Conservation (phyloP, 352 stramenopile species). For the Aphanomyces invadans region DNA sequence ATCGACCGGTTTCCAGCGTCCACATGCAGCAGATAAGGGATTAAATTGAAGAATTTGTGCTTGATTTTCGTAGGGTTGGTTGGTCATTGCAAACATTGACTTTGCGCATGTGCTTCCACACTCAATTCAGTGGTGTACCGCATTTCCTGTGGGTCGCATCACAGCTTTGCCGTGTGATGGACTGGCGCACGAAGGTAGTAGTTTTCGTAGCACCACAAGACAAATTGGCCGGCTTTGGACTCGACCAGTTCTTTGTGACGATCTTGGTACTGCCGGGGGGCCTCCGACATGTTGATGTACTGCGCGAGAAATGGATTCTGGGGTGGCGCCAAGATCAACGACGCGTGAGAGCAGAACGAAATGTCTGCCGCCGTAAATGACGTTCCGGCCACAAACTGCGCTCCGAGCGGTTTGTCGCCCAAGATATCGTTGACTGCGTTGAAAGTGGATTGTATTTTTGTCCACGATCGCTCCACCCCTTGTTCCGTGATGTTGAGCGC, state of each 20-base stretch:
- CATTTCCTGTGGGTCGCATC: no score
- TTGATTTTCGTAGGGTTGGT: no score
- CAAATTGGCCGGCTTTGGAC: conserved; percentile 40
- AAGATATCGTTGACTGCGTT: conserved; percentile 9
- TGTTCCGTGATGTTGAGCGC: conserved; percentile 35
- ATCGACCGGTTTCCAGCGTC: no score
- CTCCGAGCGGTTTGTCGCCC: conserved; percentile 35
- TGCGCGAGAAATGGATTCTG: conserved; percentile 36
- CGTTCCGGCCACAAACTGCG: conserved; percentile 33
- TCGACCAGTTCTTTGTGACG: conserved; percentile 30
- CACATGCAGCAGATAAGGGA: no score
- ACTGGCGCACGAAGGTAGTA: conserved; percentile 27
- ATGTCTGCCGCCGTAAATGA: conserved; percentile 48
- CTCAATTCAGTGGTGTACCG: no score
- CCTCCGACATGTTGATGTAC: conserved; percentile 28
- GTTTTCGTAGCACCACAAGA: conserved; percentile 50
- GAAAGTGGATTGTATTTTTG: conserved; percentile 29
- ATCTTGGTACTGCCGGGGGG: conserved; percentile 28
- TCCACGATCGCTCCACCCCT: conserved; percentile 28
- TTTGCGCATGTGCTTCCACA: no score
- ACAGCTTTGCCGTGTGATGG: background rate
- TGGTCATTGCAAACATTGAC: no score
- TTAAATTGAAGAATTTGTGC: no score
- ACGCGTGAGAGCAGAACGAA: conserved; percentile 44
- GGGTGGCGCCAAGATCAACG: conserved; percentile 32